Conservation (phyloP, 2,329 filamentous ascomycete species). For the Grosmannia clavigera region DNA sequence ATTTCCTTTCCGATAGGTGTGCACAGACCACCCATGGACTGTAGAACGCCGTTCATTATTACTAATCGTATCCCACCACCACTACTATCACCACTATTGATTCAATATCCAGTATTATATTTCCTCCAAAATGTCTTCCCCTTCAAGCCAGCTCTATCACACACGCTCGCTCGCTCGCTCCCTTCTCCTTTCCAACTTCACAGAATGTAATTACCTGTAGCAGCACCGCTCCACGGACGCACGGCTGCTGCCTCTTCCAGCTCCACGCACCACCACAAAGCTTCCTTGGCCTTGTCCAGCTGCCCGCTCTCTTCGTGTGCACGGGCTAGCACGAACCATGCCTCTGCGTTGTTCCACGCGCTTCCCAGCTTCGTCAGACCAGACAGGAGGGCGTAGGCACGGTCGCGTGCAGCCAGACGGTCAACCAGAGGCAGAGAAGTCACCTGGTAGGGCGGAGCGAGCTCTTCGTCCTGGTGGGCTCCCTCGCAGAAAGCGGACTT, state of each 20-base stretch:
- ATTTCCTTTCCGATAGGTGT: not conserved
- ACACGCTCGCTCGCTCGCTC: not conserved
- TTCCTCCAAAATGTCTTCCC: too few relatives aligned
- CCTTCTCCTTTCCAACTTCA: conserved; percentile 16
- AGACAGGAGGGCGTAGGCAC: conserved; percentile 73
- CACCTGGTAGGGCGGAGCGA: conserved; percentile 39
- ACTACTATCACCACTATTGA: too few relatives aligned
- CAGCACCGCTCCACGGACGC: conserved; percentile 63
- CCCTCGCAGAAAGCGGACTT: not conserved
- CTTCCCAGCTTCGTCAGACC: conserved; percentile 72
- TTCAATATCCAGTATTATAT: too few relatives aligned
- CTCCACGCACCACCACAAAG: conserved; percentile 95
- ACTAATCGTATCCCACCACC: not conserved
- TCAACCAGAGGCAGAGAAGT: conserved; percentile 60
- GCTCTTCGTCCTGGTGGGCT: not conserved
- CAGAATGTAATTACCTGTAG: conserved; percentile 53
- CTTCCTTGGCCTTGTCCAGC: conserved; percentile 76
- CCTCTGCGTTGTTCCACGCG: conserved; percentile 86
- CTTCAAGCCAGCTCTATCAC: not conserved
- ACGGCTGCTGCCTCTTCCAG: conserved; percentile 76
- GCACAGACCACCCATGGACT: not conserved
- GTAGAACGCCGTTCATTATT: not conserved
- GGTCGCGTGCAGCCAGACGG: conserved; percentile 77
- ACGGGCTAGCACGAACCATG: conserved; percentile 79
- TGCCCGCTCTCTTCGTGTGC: conserved; percentile 83